Base-by-base conservation (phyloP, 129 eudicot species). In the Smallanthus sonchifolius region DNA sequence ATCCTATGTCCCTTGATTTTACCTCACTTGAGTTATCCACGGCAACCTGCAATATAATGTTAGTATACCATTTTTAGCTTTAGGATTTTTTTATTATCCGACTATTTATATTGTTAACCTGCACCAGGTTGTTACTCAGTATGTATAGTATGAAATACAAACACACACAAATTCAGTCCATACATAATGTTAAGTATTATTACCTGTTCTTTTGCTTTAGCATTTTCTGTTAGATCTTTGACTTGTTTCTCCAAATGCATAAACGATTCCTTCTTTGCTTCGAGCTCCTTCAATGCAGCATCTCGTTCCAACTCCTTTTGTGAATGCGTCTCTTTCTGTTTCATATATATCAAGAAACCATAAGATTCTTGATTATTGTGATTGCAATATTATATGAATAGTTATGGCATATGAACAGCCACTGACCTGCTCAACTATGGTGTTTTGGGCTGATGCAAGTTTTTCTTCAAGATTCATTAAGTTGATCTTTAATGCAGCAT, bases 211-310 rank as follows among this genome's bases (percentile, higher is more conserved):
- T 83, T 83, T 4, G 78, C 78, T 82, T 84, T 83, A 63, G 86
- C 80, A 44, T 80, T 87, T 47, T 67, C 82, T 81, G 83, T 56
- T 80, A 81, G 89, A 68, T 93, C 98, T 78, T 87, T 85, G 60
- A 90, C 66, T 82, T 87, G 87, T 45, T 84, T 83, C 75, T 88
- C 88, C 54, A 88, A 57, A 60, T 77, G 75, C 7, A 61, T 10
- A 37, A 83, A 67, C 35, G 86, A 81, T 37, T 86, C 84, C 75
- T 72, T 86, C 81, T 90, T 88, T 55, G 87, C 83, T 72, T 86
- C 91, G 38, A 88, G 78, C 67, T 92, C 96, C 78, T 84, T 91
- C 45, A 79, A 75, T 52, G 97, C 84, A 63, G 87, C 89, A 67
- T 86, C 92, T 45, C 62, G 77, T 79, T 92, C 92, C 81, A 79